Conservation (phyloP, 371 early-diverging fungal genomes). For the Basidiobolus meristosporus region DNA sequence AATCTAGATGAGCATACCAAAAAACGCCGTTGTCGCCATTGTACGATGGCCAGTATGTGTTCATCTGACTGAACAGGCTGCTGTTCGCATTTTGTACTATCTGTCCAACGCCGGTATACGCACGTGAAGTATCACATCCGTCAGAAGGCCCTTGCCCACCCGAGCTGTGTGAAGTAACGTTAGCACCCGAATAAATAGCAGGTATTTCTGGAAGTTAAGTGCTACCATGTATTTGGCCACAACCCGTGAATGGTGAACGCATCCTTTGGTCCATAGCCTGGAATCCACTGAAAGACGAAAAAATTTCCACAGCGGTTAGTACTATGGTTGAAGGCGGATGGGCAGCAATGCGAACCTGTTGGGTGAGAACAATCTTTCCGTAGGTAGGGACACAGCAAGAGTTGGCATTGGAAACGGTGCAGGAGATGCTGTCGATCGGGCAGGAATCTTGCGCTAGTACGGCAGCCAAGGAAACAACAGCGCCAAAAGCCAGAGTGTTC, state of each 20-base stretch:
- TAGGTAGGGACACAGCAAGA: constrained; percentile 41
- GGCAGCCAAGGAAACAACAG: too few species aligned
- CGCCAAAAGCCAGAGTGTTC: too few species aligned
- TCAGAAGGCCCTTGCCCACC: constrained; percentile 28
- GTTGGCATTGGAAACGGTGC: too few species aligned
- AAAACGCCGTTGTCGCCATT: constrained; percentile 21
- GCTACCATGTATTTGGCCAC: constrained; percentile 56
- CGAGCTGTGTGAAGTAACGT: constrained; percentile 4
- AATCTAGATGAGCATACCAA: constrained; percentile 9
- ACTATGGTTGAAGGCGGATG: background rate
- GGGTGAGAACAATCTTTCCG: constrained; percentile 31
- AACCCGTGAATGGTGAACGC: constrained; percentile 55
- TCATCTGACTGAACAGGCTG: constrained; percentile 24
- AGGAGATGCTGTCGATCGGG: too few species aligned
- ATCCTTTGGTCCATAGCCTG: constrained; percentile 21
- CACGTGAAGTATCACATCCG: constrained; percentile 45
- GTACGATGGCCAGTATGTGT: constrained; percentile 56
- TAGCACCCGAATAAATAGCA: constrained; percentile 2
- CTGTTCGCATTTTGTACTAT: constrained; percentile 12
- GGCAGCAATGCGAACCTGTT: constrained; percentile 7
- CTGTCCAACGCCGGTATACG: constrained; percentile 17
- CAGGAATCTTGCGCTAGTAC: too few species aligned
- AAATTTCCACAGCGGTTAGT: background rate
- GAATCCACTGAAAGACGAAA: constrained; percentile 31
- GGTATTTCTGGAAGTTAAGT: too few species aligned